Percentiles rank a stretch among this genome's conserved stretches.
These are phyloP conservation scores for Cladophialophora psammophila DNA, from an alignment of 2,329 filamentous ascomycete genomes.

Conservation along the genomic window DNA sequence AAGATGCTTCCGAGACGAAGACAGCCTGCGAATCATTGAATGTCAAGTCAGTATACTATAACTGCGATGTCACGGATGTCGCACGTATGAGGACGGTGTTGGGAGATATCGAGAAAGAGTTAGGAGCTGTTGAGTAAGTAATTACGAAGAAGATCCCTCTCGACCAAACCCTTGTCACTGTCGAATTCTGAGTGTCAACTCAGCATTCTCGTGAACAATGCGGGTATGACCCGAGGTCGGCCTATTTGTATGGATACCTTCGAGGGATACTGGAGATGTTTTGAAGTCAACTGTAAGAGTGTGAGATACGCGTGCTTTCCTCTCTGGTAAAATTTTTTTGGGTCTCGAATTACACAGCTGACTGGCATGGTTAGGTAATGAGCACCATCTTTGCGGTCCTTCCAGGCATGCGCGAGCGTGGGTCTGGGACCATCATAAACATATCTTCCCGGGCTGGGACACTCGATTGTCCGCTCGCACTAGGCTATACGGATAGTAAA, in stretches of 20 bases:
- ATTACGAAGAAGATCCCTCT: too few species aligned
- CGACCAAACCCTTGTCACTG: too few species aligned
- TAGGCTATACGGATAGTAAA: constrained; percentile 29
- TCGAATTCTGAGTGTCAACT: too few species aligned
- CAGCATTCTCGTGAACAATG: constrained; percentile 43
- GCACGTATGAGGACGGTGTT: constrained; percentile 27
- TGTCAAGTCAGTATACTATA: constrained; percentile 31
- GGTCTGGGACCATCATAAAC: constrained; percentile 27
- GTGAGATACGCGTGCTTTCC: too few species aligned
- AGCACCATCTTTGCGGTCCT: constrained; percentile 22
- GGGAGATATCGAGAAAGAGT: constrained; percentile 8
- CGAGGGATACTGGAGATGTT: constrained; percentile 27
- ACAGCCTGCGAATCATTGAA: constrained; percentile 25
- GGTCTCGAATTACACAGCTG: too few species aligned
- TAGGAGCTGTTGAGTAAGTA: constrained; percentile 24
- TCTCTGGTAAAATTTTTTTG: too few species aligned
- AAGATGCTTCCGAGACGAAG: constrained; percentile 28
- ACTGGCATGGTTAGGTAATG: constrained; percentile 10
- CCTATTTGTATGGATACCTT: constrained; percentile 33
- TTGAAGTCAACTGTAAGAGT: constrained; percentile 34
- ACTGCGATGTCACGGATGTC: constrained; percentile 42
- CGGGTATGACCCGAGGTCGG: constrained; percentile 39
- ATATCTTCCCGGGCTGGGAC: constrained; percentile 31
- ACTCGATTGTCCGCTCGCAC: constrained; percentile 25
- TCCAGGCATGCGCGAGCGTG: constrained; percentile 22